A percentile compares a stretch with the other conserved stretches of the same genome.
Conservation (phyloP, 2,329 filamentous ascomycete species). For the Colletotrichum abscissum region DNA sequence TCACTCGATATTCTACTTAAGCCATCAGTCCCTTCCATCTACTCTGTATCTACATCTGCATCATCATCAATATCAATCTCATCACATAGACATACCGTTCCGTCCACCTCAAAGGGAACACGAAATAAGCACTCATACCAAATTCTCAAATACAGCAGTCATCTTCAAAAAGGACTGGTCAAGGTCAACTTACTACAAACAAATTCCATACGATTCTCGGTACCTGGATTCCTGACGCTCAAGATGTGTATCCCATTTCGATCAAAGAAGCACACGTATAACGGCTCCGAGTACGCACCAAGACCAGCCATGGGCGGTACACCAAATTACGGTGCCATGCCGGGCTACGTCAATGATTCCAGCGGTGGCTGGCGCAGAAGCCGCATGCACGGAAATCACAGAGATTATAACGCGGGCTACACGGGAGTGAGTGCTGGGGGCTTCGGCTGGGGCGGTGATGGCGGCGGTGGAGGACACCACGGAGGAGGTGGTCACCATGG, state of each 20-base stretch:
- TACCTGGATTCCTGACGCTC: too few species aligned
- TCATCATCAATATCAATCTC: background rate
- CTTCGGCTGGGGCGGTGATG: background rate
- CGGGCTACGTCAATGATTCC: background rate
- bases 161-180: background rate
- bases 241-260: constrained; percentile 19
- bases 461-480: background rate
- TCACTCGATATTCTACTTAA: background rate
- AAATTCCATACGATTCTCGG: background rate
- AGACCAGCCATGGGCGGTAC: background rate
- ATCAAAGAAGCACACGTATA: background rate
- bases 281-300: background rate
- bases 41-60: too few species aligned
- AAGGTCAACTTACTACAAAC: background rate
- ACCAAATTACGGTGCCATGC: background rate
- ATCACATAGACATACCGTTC: background rate
- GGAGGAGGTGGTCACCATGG: background rate
- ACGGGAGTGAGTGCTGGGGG: background rate
- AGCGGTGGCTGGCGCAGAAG: background rate
- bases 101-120: background rate
- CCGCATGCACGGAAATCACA: too few species aligned
- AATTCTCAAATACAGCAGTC: background rate
- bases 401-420: background rate
- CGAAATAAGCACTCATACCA: background rate
- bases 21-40: background rate